Evolutionary conservation across 2,329 filamentous ascomycete species (phyloP), one percentile per base, ranked within the genome.

Genomic region (Didymella pomorum): DNA sequence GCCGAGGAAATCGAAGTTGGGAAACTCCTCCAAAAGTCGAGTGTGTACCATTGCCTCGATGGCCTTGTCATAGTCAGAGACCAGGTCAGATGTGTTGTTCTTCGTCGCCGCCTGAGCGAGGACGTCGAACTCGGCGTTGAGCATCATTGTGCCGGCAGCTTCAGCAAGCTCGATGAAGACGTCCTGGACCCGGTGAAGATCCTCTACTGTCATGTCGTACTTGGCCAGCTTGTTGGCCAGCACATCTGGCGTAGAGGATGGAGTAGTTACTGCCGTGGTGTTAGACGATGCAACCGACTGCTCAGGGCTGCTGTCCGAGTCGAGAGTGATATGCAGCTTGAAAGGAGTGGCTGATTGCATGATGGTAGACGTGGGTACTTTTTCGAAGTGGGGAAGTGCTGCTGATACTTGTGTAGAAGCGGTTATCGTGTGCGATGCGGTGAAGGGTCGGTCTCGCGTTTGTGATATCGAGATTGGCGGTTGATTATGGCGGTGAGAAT

Each of bases 21-120:
- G 83, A 56, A 82, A 85, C 53, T 74, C 74, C 2, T 71, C 56
- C 25, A 67, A 71, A n/a, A 85, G 73, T 4, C 74, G 72, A 0
- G 68, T 61, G 8, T 79, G 79, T 21, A 85, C 80, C 79, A 82
- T 82, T 1, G 72, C 73, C 62, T 86, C 84, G 6, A 86, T 80
- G 1, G 81, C 81, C 48, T 79, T 80, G 70, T 86, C 84, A 56
- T 83, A 84, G 57, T 82, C 79, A 1, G 84, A 85, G 37, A 86
- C 83, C 2, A 84, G 74, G 60, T 86, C 84, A 16, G 80, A 80
- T 37, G 79, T 69, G 57, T 77, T 78, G 56, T 75, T 75, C 60
- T 78, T 78, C 2, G 62, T 66, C 2, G 56, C 42, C 0, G 65
- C 65, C 1, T 53, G 31, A 8, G 64, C 52, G 1, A 75, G 68